These are phyloP conservation scores for Penicillium paneum DNA, from an alignment of 2,329 filamentous ascomycete species.

Conservation along the genomic window DNA sequence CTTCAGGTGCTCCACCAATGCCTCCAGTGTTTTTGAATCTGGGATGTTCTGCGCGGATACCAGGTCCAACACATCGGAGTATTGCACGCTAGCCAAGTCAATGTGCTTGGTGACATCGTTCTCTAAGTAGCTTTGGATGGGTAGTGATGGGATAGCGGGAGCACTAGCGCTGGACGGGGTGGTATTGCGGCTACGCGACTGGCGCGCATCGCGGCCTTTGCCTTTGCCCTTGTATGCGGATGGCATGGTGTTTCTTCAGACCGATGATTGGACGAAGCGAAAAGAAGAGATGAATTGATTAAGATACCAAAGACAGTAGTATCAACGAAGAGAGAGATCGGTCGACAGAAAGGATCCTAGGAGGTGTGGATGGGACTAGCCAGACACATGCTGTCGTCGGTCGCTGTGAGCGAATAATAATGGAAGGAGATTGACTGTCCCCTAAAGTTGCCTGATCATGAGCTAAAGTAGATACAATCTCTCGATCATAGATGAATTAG, in stretches of 20 bases:
- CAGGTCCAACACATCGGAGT: slow-evolving; percentile 58
- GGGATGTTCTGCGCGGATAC: slow-evolving; percentile 50
- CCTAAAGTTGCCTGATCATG: neutral
- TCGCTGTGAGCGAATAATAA: neutral
- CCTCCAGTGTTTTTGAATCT: slow-evolving; percentile 47
- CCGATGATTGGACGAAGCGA: neutral
- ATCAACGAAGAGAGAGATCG: slow-evolving; percentile 4
- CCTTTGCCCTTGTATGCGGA: slow-evolving; percentile 51
- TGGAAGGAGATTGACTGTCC: neutral
- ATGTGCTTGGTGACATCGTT: slow-evolving; percentile 50
- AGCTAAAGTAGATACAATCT: neutral
- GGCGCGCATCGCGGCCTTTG: slow-evolving; percentile 52
- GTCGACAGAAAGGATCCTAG: slow-evolving; percentile 11
- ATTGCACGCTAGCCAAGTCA: slow-evolving; percentile 48
- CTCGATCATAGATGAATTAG: neutral
- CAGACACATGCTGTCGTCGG: slow-evolving; percentile 18
- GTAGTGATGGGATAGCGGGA: slow-evolving; percentile 38
- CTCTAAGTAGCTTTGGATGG: slow-evolving; percentile 54
- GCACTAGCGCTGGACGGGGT: slow-evolving; percentile 58
- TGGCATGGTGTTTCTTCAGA: slow-evolving; percentile 35
- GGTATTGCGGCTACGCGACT: slow-evolving; percentile 60
- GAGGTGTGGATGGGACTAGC: slow-evolving; percentile 1
- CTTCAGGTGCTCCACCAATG: slow-evolving; percentile 55
- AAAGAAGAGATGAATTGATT: neutral
- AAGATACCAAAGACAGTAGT: neutral